Percentiles rank a stretch among this genome's conserved stretches.
These are phyloP conservation scores for Boletus speciosus DNA, from an alignment of 768 basidiomycete genomes.

Conservation along the genomic window DNA sequence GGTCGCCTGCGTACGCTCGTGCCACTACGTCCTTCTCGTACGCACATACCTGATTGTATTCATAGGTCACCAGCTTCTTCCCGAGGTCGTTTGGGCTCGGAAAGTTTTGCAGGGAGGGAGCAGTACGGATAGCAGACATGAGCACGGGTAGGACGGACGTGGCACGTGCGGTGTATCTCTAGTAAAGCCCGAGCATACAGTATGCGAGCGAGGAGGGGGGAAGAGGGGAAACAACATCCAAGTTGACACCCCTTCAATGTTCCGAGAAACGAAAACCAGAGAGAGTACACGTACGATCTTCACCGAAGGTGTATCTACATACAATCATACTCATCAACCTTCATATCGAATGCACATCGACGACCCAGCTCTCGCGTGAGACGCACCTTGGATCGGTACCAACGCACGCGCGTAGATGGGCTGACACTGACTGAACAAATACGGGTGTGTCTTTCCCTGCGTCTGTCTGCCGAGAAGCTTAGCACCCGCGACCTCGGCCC, in stretches of 20 bases:
- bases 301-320: constrained; percentile 76
- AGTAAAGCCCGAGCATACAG: background rate
- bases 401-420: constrained; percentile 85
- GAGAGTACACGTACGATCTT: constrained; percentile 61
- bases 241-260: background rate
- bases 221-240: background rate
- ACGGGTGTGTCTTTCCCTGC: constrained; percentile 81
- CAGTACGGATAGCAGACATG: constrained; percentile 78
- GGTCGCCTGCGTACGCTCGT: background rate
- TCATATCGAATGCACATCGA: background rate
- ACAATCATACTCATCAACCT: background rate
- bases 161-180: constrained; percentile 79
- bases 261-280: background rate
- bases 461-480: constrained; percentile 56
- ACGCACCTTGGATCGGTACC: constrained; percentile 69
- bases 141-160: constrained; percentile 75
- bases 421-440: constrained; percentile 92
- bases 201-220: background rate
- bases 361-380: background rate
- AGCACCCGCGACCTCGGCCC: background rate
- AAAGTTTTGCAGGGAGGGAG: constrained; percentile 64
- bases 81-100: constrained; percentile 70
- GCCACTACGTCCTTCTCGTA: background rate
- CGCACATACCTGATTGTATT: constrained; percentile 66
- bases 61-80: constrained; percentile 66